Conservation (phyloP, 441 rosid genomes). For the Erysimum pusillum region DNA sequence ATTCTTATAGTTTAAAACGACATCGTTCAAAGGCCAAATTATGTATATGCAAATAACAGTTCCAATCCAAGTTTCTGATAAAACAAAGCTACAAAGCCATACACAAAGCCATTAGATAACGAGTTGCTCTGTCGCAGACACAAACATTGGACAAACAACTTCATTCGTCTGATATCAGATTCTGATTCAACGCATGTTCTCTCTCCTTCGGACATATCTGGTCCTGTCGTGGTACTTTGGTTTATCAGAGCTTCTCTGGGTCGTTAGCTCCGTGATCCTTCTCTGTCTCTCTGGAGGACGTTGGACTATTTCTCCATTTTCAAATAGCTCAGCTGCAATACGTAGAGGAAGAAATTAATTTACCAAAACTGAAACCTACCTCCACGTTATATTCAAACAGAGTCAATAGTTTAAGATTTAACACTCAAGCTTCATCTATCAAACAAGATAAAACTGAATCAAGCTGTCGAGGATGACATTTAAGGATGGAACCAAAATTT, state of each 20-base stretch:
- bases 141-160: neutral
- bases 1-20: neutral
- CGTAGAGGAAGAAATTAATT: neutral
- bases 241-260: constrained; percentile 79
- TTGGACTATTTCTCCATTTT: constrained; percentile 88
- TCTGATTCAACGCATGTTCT: constrained; percentile 55
- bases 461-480: neutral
- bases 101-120: constrained; percentile 16
- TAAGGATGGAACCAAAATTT: neutral
- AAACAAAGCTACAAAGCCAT: constrained; percentile 21
- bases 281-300: constrained; percentile 92
- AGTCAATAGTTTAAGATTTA: neutral
- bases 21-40: neutral
- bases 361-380: neutral
- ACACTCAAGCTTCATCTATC: neutral
- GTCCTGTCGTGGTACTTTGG: constrained; percentile 96
- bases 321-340: constrained; percentile 83
- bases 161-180: neutral
- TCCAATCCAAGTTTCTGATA: neutral
- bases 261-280: constrained; percentile 84
- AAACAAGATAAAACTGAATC: neutral
- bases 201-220: constrained; percentile 83
- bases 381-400: constrained; percentile 1
- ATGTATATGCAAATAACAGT: constrained; percentile 14
- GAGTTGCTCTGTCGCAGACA: neutral